Evolutionary conservation across 768 basidiomycete genomes (phyloP).

Genomic region (Russula dissimulans): DNA sequence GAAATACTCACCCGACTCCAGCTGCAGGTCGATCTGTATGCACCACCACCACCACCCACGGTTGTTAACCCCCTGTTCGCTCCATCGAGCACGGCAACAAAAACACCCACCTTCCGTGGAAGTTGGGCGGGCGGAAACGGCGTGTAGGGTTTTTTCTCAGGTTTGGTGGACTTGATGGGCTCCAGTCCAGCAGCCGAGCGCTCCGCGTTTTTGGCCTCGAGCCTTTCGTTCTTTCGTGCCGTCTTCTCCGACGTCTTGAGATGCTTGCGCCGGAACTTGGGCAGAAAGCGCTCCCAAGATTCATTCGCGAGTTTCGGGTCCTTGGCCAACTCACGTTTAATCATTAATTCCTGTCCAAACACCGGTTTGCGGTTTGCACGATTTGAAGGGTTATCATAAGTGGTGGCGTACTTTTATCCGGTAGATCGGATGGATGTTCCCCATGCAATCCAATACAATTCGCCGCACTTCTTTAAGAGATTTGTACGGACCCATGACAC

Average conservation of each 20-base stretch:
- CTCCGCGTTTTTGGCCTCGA: constrained; percentile 52
- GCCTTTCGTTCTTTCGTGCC: constrained; percentile 71
- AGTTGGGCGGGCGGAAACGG: constrained; percentile 95
- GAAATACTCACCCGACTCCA: constrained; percentile 98
- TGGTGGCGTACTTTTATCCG: constrained; percentile 71
- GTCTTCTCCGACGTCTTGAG: constrained; percentile 94
- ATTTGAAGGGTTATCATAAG: neutral
- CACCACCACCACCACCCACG: neutral
- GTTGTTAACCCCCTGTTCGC: neutral
- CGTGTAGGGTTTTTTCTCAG: constrained; percentile 88
- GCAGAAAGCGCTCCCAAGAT: constrained; percentile 96
- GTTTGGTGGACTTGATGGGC: constrained; percentile 33
- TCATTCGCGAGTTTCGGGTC: constrained; percentile 92
- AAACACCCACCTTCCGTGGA: constrained; percentile 67
- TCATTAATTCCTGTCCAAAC: constrained; percentile 84
- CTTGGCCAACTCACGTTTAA: constrained; percentile 93
- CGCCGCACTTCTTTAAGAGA: constrained; percentile 91
- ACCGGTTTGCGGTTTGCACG: neutral
- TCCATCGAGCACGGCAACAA: neutral
- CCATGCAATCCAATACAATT: constrained; percentile 99
- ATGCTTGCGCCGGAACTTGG: constrained; percentile 89
- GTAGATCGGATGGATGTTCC: constrained; percentile 98
- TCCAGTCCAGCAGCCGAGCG: constrained; percentile 59
- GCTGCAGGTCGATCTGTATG: constrained; percentile 77
- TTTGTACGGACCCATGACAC: constrained; percentile 95